A percentile compares a stretch with the other conserved stretches of the same genome.
phyloP scores from a whole-genome alignment of 2,329 filamentous ascomycete species.

The Lachnellula willkommii region DNA sequence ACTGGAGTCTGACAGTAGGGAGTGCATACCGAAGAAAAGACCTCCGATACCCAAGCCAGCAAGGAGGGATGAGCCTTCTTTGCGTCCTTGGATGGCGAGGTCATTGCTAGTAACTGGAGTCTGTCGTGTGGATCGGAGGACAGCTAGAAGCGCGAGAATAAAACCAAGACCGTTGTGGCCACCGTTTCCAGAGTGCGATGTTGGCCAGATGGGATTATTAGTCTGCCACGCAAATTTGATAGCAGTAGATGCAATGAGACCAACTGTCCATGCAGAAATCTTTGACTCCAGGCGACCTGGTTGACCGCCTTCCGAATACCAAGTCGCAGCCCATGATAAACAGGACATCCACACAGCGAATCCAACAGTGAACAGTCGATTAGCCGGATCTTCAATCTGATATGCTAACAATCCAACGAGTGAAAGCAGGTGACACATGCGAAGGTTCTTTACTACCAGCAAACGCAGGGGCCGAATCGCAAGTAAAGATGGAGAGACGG shows the following conservation, averaged over 20 bases:
- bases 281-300: conserved; percentile 73
- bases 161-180: conserved; percentile 88
- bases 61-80: conserved; percentile 63
- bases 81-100: conserved; percentile 44
- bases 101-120: conserved; percentile 42
- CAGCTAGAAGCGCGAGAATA: conserved; percentile 67
- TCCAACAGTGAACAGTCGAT: conserved; percentile 73
- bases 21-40: conserved; percentile 84
- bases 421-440: conserved; percentile 69
- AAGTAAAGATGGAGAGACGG: conserved; percentile 74
- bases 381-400: conserved; percentile 63
- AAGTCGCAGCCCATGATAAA: conserved; percentile 76
- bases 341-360: conserved; percentile 77
- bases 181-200: conserved; percentile 83
- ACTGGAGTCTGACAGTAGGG: conserved; percentile 89
- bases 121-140: conserved; percentile 68
- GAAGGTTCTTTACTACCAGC: conserved; percentile 62
- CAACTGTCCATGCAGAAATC: conserved; percentile 73
- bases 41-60: conserved; percentile 76
- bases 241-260: conserved; percentile 77
- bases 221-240: conserved; percentile 91
- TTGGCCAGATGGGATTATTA: conserved; percentile 96
- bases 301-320: conserved; percentile 72
- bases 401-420: conserved; percentile 76
- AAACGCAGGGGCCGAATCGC: conserved; percentile 64